Conservation (phyloP, 1,284 basidiomycete species). For the Marasmius fiardii region DNA sequence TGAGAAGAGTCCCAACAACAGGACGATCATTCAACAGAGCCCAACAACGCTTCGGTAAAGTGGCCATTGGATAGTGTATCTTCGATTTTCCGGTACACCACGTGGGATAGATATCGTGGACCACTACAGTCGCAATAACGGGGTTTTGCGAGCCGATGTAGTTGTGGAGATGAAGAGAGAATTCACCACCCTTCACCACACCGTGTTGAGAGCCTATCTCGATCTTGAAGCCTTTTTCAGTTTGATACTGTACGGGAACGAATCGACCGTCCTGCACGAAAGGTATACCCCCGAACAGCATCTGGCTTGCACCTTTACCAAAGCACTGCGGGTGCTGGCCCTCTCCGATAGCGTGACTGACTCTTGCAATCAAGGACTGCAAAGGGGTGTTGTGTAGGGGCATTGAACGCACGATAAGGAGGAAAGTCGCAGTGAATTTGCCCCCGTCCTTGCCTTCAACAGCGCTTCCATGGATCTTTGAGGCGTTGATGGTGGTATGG, state of each 20-base stretch:
- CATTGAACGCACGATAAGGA: conserved; percentile 40
- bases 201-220: conserved; percentile 59
- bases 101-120: conserved; percentile 50
- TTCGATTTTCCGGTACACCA: conserved; percentile 49
- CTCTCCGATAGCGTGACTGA: conserved; percentile 29
- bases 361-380: conserved; percentile 40
- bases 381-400: conserved; percentile 54
- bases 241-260: conserved; percentile 38
- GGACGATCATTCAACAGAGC: conserved; percentile 36
- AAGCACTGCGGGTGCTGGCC: conserved; percentile 49
- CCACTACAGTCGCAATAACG: conserved; percentile 43
- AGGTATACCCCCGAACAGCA: conserved; percentile 52
- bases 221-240: conserved; percentile 39
- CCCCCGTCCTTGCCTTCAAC: conserved; percentile 60
- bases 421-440: conserved; percentile 50
- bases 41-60: conserved; percentile 42
- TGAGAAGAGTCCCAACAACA: neutral
- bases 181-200: conserved; percentile 54
- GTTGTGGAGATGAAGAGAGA: conserved; percentile 59
- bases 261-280: conserved; percentile 47
- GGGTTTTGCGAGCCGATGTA: conserved; percentile 52
- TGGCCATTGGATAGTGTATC: conserved; percentile 23
- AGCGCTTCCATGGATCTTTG: conserved; percentile 47
- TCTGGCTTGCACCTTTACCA: conserved; percentile 44
- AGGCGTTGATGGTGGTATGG: conserved; percentile 56